Evolutionary conservation across 495 filamentous ascomycete genomes (phyloP).

Genomic region (Xylaria castorea): DNA sequence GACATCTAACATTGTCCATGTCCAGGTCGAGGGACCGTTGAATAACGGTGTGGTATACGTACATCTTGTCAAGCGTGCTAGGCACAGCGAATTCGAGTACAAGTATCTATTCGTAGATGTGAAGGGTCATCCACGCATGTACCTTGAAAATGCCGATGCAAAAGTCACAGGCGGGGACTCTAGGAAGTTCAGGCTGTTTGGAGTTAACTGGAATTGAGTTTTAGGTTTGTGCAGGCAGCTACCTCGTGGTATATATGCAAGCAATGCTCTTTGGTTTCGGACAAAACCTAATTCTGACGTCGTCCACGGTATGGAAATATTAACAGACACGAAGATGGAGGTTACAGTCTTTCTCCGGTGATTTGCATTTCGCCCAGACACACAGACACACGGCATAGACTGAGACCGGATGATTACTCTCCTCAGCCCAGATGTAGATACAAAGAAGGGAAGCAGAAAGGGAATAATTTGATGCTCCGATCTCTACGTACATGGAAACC

Average conservation of each 20-base stretch:
- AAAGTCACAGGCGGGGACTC: slow-evolving; percentile 39
- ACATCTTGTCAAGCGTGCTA: slow-evolving; percentile 72
- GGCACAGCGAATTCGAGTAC: slow-evolving; percentile 75
- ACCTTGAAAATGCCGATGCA: slow-evolving; percentile 65
- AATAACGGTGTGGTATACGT: slow-evolving; percentile 75
- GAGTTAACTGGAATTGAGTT: slow-evolving; percentile 66
- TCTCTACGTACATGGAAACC: not conserved
- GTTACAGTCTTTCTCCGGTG: too few relatives aligned
- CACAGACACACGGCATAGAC: not conserved
- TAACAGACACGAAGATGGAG: not conserved
- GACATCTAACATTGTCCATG: slow-evolving; percentile 44
- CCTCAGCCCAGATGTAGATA: not conserved
- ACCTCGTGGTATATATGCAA: not conserved
- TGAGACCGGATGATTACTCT: not conserved
- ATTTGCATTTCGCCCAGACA: not conserved
- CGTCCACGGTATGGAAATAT: not conserved
- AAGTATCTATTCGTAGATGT: slow-evolving; percentile 83
- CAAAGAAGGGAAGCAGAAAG: not conserved
- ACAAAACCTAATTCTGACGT: not conserved
- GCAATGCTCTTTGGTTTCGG: not conserved
- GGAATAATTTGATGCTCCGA: not conserved
- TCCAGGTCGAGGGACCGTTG: slow-evolving; percentile 80
- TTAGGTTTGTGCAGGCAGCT: not conserved
- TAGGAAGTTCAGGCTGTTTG: slow-evolving; percentile 65
- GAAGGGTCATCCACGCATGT: slow-evolving; percentile 62